Base-by-base conservation (phyloP, 1,284 basidiomycete genomes). In the Fomitopsis pinicola region DNA sequence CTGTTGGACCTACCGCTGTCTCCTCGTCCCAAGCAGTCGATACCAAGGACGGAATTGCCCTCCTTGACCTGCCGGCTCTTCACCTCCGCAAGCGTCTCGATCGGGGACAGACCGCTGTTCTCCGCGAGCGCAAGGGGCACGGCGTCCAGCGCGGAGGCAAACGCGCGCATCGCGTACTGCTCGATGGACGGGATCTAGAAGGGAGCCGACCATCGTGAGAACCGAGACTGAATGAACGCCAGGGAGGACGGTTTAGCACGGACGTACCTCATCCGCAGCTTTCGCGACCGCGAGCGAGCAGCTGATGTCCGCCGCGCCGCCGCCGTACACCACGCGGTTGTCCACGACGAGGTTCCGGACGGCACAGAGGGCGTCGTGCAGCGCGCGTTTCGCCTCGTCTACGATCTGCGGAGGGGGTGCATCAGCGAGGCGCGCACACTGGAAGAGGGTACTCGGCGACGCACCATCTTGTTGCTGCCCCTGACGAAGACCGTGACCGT, bases 81-180 rank as follows among this genome's bases (percentile, higher is more conserved):
- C 64, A 99, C 92, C 66, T 96, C 91, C 1, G 97, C 89, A 22
- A 99, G 83, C 2, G 95, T 98, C 77, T 98, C 95, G 68, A 99
- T 99, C 10, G 97, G 97, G 33, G 93, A 91, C 59, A 98, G 78
- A 58, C 97, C 97, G 66, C 94, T 97, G 82, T 99, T 99, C 76
- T 99, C 97, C 5, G 97, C 97, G 10, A 99, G 82, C 1, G 97
- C 97, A 17, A 98, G 85, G 8, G 97, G 97, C 58, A 98, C 80
- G 10, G 95, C 85, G 71, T 99, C 97, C 8, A 99, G 80, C 10
- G 97, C 97, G 35, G 92, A 92, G 1, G 97, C 86, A 73, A 98
- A 99, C 17, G 97, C 96, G 50, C 97, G 91, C 96, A 99, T 98
- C 1, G 97, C 97, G 73, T 99, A 99, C 81, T 99, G 97, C 77